Evolutionary conservation across 1,284 basidiomycete species (phyloP).

Genomic region (Irpex sp.): DNA sequence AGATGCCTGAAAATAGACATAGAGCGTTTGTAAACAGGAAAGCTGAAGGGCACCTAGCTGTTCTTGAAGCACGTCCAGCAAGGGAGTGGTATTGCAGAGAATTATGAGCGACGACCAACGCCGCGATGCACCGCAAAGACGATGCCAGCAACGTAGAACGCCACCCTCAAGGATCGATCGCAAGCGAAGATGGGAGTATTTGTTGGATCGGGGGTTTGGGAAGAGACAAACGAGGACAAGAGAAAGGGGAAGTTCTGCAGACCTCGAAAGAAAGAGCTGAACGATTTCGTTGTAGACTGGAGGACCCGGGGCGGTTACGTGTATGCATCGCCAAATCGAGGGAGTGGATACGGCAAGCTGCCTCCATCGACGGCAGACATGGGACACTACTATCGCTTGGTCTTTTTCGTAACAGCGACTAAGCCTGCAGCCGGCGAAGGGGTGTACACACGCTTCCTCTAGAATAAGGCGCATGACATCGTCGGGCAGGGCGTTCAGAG

Average conservation of each 20-base stretch:
- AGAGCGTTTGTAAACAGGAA: background rate
- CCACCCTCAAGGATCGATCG: background rate
- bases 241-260: background rate
- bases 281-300: background rate
- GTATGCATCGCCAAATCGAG: background rate
- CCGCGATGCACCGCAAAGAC: background rate
- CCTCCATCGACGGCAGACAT: conserved; percentile 2
- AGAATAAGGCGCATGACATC: conserved; percentile 1
- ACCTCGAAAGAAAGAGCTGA: background rate
- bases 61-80: background rate
- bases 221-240: background rate
- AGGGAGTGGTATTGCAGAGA: background rate
- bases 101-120: background rate
- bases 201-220: background rate
- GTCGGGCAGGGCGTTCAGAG: conserved; percentile 1
- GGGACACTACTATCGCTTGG: background rate
- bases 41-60: background rate
- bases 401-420: background rate
- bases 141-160: background rate
- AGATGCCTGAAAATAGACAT: background rate
- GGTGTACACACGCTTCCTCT: conserved; percentile 1
- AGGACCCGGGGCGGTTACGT: background rate
- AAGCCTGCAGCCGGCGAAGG: background rate
- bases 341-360: background rate
- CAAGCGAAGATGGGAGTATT: background rate